A percentile compares a stretch with the other conserved stretches of the same genome.
These are phyloP conservation scores for Candida morakotiae DNA, from an alignment of 805 yeast genomes.

Conservation along the genomic window DNA sequence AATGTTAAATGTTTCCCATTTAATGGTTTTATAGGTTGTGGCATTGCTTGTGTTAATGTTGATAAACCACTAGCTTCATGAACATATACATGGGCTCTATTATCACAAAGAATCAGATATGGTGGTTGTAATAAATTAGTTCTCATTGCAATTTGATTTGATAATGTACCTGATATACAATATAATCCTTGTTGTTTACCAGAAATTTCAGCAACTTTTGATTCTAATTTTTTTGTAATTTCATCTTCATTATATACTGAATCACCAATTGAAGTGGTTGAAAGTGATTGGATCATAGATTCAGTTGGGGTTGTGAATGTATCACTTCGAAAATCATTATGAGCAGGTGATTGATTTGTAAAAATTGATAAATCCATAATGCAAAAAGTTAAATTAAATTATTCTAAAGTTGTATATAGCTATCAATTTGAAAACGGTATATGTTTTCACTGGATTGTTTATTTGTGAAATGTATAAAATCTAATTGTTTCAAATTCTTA, in stretches of 20 bases:
- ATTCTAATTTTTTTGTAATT: conserved; percentile 62
- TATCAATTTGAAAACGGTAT: too few species aligned
- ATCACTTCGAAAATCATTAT: conserved; percentile 54
- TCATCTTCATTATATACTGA: conserved; percentile 84
- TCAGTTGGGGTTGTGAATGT: conserved; percentile 87
- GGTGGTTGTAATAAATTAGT: conserved; percentile 79
- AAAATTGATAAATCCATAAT: conserved; percentile 12
- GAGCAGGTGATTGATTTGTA: conserved; percentile 20
- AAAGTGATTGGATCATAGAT: conserved; percentile 59
- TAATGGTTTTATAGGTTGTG: conserved; percentile 70
- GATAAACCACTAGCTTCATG: conserved; percentile 93
- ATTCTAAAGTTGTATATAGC: too few species aligned
- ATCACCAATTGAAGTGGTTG: conserved; percentile 67
- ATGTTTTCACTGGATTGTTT: too few species aligned
- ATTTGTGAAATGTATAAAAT: too few species aligned
- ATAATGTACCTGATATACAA: conserved; percentile 86
- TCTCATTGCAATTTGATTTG: conserved; percentile 83
- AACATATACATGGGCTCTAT: conserved; percentile 76
- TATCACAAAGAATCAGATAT: conserved; percentile 79
- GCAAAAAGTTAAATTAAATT: neutral
- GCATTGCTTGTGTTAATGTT: conserved; percentile 87
- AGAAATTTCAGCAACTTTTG: conserved; percentile 58
- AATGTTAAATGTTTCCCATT: conserved; percentile 76
- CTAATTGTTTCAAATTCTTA: too few species aligned
- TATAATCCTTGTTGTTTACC: conserved; percentile 80